Conservation (phyloP, 73 alveolate species). For the Symbiodinium pilosum region DNA sequence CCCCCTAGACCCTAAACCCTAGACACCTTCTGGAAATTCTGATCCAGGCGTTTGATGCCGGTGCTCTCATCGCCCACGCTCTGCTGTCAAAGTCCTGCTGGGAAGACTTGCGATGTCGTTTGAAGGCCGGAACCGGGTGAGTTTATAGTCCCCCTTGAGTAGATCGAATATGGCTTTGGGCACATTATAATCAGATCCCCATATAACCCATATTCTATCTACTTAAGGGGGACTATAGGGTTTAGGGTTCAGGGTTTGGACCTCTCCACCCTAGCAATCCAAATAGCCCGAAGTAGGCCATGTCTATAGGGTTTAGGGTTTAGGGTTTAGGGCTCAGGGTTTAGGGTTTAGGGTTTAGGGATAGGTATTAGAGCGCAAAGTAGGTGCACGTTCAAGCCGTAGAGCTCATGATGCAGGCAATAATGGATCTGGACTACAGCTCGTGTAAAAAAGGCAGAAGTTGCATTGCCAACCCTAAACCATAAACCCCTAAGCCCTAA, state of each 20-base stretch:
- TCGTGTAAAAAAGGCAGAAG: too few species aligned
- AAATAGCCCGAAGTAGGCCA: too few species aligned
- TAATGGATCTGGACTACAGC: too few species aligned
- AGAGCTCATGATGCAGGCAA: too few species aligned
- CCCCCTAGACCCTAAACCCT: not conserved
- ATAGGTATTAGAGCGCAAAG: too few species aligned
- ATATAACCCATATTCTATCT: too few species aligned
- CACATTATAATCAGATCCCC: too few species aligned
- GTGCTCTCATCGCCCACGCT: slow-evolving; percentile 87
- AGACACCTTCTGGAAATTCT: not conserved
- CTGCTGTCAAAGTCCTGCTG: slow-evolving; percentile 30
- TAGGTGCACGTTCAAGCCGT: too few species aligned
- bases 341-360: not conserved
- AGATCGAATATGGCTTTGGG: too few species aligned
- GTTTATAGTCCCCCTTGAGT: too few species aligned
- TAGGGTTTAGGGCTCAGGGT: not conserved
- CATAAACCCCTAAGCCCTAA: too few species aligned
- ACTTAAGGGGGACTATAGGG: not conserved
- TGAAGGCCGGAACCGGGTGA: not conserved
- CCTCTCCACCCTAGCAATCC: fast-evolving
- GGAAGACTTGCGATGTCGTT: slow-evolving; percentile 14
- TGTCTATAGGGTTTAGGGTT: not conserved
- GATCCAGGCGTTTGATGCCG: slow-evolving; percentile 20
- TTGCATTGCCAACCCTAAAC: too few species aligned
- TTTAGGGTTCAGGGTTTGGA: not conserved